Base-by-base conservation (phyloP, 1,284 basidiomycete genomes). In the Grifola frondosa region DNA sequence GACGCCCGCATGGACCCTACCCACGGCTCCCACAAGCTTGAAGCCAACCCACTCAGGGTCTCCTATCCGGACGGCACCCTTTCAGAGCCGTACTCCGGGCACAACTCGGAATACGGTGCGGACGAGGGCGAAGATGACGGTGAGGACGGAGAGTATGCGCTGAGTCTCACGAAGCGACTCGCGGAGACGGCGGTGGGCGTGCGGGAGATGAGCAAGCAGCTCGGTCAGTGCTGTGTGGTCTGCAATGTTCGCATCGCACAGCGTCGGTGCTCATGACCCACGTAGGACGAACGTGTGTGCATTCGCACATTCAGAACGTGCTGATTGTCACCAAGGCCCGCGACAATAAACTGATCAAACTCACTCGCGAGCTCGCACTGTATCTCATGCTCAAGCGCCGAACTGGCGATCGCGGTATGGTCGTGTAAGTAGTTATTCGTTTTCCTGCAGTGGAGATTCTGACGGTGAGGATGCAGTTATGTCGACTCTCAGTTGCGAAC, bases 251-350 rank as follows among this genome's bases (percentile, higher is more conserved):
- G 42, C 44, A 24, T 38, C 48, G 43, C 42, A 44, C 25, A 42
- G 36, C 26, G 39, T 42, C 51, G 49, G 31, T 43, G 45, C 46
- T 49, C 23, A 58, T 59, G 52, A 43, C 37, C 35, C 37, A 25
- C 42, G 21, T 60, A 93, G 94, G 94, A 41, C 88, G 95, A 40
- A 94, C 95, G 5, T 81, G 92, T 30, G 92, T 99, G 48, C 85
- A 86, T 47, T 89, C 91, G 5, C 88, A 89, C 58, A 93, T 98
- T 48, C 91, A 98, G 64, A 91, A 81, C 49, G 80, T 99, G 46
- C 78, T 99, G 50, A 95, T 99, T 63, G 90, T 99, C 58, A 99
- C 97, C 43, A 99, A 99, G 69, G 97, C 97, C 23, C 78, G 96
- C 42, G 97, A 99, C 72, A 99, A 99, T 64, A 78, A 92, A 30